Percentiles rank a stretch among this genome's conserved stretches.
Conservation (phyloP, 129 eudicot genomes). For the Pseudognaphalium luteoalbum region DNA sequence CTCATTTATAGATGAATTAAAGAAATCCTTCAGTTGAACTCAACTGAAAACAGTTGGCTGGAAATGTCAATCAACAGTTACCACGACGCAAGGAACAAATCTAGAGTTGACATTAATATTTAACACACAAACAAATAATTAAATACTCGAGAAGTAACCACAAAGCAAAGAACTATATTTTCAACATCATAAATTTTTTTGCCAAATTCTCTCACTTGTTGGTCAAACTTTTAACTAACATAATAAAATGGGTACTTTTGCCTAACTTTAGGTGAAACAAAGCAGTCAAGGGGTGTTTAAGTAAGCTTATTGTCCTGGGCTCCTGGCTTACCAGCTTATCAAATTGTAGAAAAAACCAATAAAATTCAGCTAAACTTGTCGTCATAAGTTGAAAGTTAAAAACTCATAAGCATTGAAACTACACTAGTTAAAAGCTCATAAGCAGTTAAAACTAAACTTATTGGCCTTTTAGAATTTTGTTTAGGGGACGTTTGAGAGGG, state of each 20-base stretch:
- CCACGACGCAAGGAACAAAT: conserved; percentile 23
- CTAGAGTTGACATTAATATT: conserved; percentile 33
- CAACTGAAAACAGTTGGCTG: conserved; percentile 15
- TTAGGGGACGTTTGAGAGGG: too few relatives aligned
- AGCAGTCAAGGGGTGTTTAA: conserved; percentile 1
- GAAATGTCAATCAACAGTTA: conserved; percentile 19
- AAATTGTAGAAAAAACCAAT: too few relatives aligned
- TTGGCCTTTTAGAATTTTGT: too few relatives aligned
- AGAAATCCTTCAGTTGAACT: conserved; percentile 29
- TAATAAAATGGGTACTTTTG: conserved; percentile 14
- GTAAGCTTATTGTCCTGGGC: not conserved
- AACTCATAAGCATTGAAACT: too few relatives aligned
- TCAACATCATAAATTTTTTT: not conserved
- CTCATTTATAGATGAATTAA: conserved; percentile 16
- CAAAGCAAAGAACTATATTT: not conserved
- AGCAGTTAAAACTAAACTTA: too few relatives aligned
- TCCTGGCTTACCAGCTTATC: too few relatives aligned
- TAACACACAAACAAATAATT: not conserved
- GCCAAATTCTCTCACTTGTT: not conserved
- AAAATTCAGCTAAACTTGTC: too few relatives aligned
- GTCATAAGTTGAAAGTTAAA: too few relatives aligned
- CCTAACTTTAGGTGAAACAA: conserved; percentile 21
- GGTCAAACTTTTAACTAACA: conserved; percentile 8
- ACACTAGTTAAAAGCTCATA: too few relatives aligned
- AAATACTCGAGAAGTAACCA: not conserved